Base-by-base conservation (phyloP, 2,329 filamentous ascomycete genomes). In the Aspergillus hortae region DNA sequence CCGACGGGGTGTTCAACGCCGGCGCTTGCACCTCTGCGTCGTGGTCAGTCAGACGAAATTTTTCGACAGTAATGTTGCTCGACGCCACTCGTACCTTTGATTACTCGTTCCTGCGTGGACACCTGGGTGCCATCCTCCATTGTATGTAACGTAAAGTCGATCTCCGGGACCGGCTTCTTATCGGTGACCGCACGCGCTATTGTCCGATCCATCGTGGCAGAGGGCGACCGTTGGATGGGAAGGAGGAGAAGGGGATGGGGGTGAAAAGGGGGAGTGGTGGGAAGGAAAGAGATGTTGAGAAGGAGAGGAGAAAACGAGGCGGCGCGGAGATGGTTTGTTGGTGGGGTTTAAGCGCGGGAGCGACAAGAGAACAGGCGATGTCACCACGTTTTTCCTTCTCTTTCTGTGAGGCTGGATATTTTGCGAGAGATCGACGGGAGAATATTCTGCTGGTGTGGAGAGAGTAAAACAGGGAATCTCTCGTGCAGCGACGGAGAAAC, bases 61-160 rank as follows among this genome's bases (percentile, higher is more conserved):
- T 46, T 6, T n/a, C 1, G 25, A 4, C 38, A 25, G 19, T 19
- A 21, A 23, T 19, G 23, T 12, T 7, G 7, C 10, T 7, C n/a
- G 23, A 21, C 15, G 40, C 11, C 21, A 32, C 21, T 43, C 74
- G 58, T 83, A 97, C 94, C 94, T 91, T 97, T 99, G 82, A 92
- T 96, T 56, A 99, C 94, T 72, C 94, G 85, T 77, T 99, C 94
- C 71, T 88, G 77, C 56, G 94, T 99, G 84, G 84, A 97, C 70
- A 99, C 94, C 77, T 96, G 90, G 49, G 84, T 86, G 68, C 90
- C 90, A 80, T 99, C 94, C 74, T 99, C 94, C 92, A 97, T 96
- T 57, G 89, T 94, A 75, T 99, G 94, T 68, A 99, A 85, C 51
- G 90, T 95, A 73, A 99, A 99, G 79, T 99, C 94, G 67, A 99